Evolutionary conservation across 352 stramenopile genomes (phyloP).

Genomic region (Globisporangium cystogenes): DNA sequence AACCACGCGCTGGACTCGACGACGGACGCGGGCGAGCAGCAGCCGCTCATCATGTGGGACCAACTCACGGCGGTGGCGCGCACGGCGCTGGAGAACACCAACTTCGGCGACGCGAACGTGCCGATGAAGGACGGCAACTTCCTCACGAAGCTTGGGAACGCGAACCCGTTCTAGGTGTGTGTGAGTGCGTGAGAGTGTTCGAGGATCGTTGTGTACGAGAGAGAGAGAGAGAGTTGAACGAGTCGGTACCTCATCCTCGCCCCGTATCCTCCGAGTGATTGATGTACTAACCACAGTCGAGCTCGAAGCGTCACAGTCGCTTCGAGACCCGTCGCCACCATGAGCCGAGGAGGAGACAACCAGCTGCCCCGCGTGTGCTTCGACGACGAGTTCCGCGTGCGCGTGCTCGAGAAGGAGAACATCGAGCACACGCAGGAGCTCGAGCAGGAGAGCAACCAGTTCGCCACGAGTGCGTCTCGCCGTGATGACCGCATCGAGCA

Average conservation of each 20-base stretch:
- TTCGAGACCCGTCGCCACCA: conserved; percentile 10
- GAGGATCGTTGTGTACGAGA: not conserved
- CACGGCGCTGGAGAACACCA: conserved; percentile 11
- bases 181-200: not conserved
- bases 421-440: conserved; percentile 19
- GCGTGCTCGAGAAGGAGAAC: conserved; percentile 23
- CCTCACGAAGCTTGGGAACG: conserved; percentile 15
- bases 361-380: conserved; percentile 73
- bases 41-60: conserved; percentile 11
- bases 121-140: conserved; percentile 26
- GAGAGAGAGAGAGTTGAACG: no score
- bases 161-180: conserved; percentile 3
- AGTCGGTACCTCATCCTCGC: no score
- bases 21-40: conserved; percentile 7
- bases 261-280: not conserved
- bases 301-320: not conserved
- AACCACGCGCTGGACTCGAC: conserved; percentile 14
- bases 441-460: conserved; percentile 82
- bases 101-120: conserved; percentile 14
- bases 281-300: no score
- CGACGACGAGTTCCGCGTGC: conserved; percentile 75
- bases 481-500: not conserved
- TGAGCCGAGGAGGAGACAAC: conserved; percentile 61
- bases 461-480: conserved; percentile 48
- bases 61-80: conserved; percentile 10